Percentiles rank a stretch among this genome's conserved stretches.
Conservation (phyloP, 1,284 basidiomycete species). For the Marasmius sp. region DNA sequence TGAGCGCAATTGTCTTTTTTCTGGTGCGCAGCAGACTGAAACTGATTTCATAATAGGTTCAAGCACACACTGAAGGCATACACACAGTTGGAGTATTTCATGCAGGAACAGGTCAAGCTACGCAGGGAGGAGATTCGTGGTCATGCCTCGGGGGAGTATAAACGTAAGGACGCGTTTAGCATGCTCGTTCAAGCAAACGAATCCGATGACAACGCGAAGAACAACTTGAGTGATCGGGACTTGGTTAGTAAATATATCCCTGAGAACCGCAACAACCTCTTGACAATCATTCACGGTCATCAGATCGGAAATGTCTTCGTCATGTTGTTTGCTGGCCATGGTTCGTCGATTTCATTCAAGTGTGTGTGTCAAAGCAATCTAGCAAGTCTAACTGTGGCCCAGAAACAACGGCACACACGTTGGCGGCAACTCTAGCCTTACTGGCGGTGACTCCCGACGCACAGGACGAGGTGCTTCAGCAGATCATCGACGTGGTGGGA, state of each 20-base stretch:
- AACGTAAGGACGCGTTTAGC: conserved; percentile 13
- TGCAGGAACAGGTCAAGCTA: conserved; percentile 13
- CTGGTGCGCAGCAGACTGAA: neutral
- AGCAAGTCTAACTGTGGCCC: neutral
- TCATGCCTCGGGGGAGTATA: neutral
- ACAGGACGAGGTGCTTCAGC: conserved; percentile 18
- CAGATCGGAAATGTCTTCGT: conserved; percentile 21
- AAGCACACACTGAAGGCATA: conserved; percentile 16
- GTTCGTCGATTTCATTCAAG: conserved; percentile 3
- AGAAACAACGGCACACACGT: conserved; percentile 20
- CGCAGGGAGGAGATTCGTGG: conserved; percentile 2
- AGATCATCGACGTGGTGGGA: conserved; percentile 13
- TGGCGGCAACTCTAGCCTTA: conserved; percentile 18
- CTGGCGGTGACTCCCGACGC: conserved; percentile 19
- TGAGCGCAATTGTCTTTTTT: neutral
- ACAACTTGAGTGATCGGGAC: conserved; percentile 14
- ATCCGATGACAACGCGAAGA: conserved; percentile 12
- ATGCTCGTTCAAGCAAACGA: conserved; percentile 17
- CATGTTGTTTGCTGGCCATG: conserved; percentile 21
- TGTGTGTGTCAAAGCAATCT: neutral
- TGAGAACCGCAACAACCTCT: neutral
- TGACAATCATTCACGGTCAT: neutral
- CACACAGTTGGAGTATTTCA: conserved; percentile 7
- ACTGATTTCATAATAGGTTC: conserved; percentile 4
- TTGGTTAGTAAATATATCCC: neutral